A percentile compares a stretch with the other conserved stretches of the same genome.
Evolutionary conservation across 2,329 filamentous ascomycete genomes (phyloP).

Genomic region (Clarireedia monteithiana): DNA sequence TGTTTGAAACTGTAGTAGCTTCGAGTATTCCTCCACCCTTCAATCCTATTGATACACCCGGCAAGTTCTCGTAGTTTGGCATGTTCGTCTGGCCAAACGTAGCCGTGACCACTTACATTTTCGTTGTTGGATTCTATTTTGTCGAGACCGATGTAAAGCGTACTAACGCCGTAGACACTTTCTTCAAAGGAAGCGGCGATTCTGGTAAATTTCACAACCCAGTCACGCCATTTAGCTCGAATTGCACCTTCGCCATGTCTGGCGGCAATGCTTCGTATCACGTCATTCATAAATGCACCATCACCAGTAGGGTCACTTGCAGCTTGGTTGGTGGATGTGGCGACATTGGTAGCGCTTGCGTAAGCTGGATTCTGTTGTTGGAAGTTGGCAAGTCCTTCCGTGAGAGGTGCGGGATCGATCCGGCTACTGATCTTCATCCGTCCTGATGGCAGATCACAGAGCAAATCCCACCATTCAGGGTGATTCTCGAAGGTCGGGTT

Average conservation of each 20-base stretch:
- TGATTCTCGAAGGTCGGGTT: slow-evolving; percentile 95
- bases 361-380: slow-evolving; percentile 66
- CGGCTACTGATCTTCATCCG: slow-evolving; percentile 89
- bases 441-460: slow-evolving; percentile 87
- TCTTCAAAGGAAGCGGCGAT: slow-evolving; percentile 94
- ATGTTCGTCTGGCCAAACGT: slow-evolving; percentile 84
- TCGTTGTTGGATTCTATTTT: slow-evolving; percentile 53
- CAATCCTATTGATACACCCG: slow-evolving; percentile 85
- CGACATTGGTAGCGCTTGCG: slow-evolving; percentile 41
- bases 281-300: slow-evolving; percentile 77
- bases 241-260: slow-evolving; percentile 86
- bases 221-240: slow-evolving; percentile 85
- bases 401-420: slow-evolving; percentile 72
- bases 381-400: slow-evolving; percentile 81
- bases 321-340: slow-evolving; percentile 23
- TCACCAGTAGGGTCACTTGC: slow-evolving; percentile 72
- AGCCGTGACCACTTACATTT: slow-evolving; percentile 73
- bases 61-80: slow-evolving; percentile 79
- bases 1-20: slow-evolving; percentile 96
- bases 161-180: slow-evolving; percentile 85
- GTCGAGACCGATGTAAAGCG: slow-evolving; percentile 75
- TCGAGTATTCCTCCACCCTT: slow-evolving; percentile 92
- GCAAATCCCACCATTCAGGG: slow-evolving; percentile 95
- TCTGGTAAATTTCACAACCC: slow-evolving; percentile 89
- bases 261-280: slow-evolving; percentile 74